Evolutionary conservation across 2,329 filamentous ascomycete genomes (phyloP).

Genomic region (Neonectria hederae): DNA sequence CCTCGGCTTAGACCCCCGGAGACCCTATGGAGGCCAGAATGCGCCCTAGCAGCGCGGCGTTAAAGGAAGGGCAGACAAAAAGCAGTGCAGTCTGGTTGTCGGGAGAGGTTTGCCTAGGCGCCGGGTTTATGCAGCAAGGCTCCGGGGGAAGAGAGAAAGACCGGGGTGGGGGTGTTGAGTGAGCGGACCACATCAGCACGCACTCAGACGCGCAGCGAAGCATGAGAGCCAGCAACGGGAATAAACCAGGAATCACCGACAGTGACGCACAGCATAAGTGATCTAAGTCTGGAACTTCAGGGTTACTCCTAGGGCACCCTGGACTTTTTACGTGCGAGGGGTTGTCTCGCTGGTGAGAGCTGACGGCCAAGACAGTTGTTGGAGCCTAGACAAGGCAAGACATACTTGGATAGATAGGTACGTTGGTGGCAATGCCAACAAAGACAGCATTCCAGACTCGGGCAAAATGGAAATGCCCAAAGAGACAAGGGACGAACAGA

Average conservation of each 20-base stretch:
- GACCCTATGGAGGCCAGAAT: conserved; percentile 13
- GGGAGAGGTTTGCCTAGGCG: conserved; percentile 15
- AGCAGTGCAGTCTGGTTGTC: conserved; percentile 1
- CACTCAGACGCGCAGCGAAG: not conserved
- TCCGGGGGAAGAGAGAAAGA: too few relatives aligned
- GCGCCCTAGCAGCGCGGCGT: conserved; percentile 6
- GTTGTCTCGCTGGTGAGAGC: not conserved
- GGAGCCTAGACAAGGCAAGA: not conserved
- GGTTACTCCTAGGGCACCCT: not conserved
- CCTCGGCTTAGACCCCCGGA: conserved; percentile 14
- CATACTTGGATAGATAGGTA: too few relatives aligned
- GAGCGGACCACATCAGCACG: not conserved
- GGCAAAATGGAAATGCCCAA: not conserved
- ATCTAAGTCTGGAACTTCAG: not conserved
- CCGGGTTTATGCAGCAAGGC: conserved; percentile 4
- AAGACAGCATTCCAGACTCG: not conserved
- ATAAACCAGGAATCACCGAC: not conserved
- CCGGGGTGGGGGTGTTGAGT: not conserved
- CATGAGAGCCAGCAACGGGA: not conserved
- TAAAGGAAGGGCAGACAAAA: conserved; percentile 1
- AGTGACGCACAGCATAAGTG: not conserved
- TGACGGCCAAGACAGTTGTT: not conserved
- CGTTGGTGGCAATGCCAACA: too few relatives aligned
- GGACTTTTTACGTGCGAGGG: not conserved
- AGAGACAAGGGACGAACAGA: too few relatives aligned